Conservation (phyloP, 495 filamentous ascomycete species). For the Tetracladium marchalianum region DNA sequence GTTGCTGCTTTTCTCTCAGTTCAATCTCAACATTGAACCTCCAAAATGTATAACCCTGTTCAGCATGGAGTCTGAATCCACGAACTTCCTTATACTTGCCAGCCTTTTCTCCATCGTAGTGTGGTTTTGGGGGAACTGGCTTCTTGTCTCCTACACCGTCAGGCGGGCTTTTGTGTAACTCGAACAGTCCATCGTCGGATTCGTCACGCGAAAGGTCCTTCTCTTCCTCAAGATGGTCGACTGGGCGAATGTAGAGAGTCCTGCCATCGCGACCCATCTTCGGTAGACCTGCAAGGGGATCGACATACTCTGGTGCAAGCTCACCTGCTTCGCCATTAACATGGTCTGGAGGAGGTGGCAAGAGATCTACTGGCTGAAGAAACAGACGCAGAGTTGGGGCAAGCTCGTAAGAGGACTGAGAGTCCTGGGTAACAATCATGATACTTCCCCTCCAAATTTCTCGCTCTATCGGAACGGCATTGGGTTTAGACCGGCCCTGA, state of each 20-base stretch:
- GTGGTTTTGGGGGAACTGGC: constrained; percentile 19
- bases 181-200: constrained; percentile 73
- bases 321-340: constrained; percentile 52
- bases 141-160: constrained; percentile 20
- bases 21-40: constrained; percentile 91
- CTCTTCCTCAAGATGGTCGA: constrained; percentile 67
- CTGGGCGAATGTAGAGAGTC: constrained; percentile 72
- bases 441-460: constrained; percentile 89
- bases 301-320: constrained; percentile 71
- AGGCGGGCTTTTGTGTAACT: constrained; percentile 29
- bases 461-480: constrained; percentile 31
- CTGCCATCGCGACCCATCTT: constrained; percentile 74
- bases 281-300: constrained; percentile 77
- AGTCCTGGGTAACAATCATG: constrained; percentile 87
- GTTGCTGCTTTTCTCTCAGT: constrained; percentile 60
- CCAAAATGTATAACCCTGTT: constrained; percentile 91
- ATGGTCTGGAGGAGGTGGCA: constrained; percentile 69
- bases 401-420: constrained; percentile 68
- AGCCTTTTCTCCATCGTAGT: constrained; percentile 59
- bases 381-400: constrained; percentile 73
- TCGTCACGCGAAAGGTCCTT: constrained; percentile 67
- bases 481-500: constrained; percentile 18
- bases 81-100: constrained; percentile 70
- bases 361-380: constrained; percentile 71
- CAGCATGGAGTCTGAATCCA: constrained; percentile 74